Percentiles rank a stretch among this genome's conserved stretches.
These are phyloP conservation scores for Spirogloea muscicola DNA, from an alignment of 139 green algal species.

Conservation along the genomic window DNA sequence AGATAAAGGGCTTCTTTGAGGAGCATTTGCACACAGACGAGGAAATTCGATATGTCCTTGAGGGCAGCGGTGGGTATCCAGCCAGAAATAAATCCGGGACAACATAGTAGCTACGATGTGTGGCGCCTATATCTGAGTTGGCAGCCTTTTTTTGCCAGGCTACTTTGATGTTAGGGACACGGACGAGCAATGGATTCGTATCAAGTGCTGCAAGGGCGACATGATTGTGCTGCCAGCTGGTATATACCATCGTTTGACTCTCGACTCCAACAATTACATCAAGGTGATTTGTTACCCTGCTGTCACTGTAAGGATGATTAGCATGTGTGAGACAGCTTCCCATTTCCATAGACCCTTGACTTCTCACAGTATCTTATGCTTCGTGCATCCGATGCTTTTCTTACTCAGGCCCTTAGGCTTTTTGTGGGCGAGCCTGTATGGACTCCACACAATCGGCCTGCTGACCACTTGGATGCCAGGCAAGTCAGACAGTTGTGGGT, in stretches of 20 bases:
- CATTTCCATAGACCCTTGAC: too few species aligned
- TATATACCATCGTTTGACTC: slow-evolving; percentile 96
- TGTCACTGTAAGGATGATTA: too few species aligned
- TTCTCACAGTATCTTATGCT: too few species aligned
- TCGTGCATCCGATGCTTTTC: too few species aligned
- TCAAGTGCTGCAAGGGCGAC: slow-evolving; percentile 69
- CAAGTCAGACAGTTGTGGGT: too few species aligned
- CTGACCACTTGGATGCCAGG: slow-evolving; percentile 44
- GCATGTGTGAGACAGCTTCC: too few species aligned
- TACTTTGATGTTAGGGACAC: slow-evolving; percentile 94
- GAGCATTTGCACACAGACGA: slow-evolving; percentile 94
- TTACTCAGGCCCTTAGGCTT: slow-evolving; percentile 80
- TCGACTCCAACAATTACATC: slow-evolving; percentile 81
- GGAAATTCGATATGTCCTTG: slow-evolving; percentile 85
- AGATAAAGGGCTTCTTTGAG: slow-evolving; percentile 92
- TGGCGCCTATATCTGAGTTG: too few species aligned
- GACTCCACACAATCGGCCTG: slow-evolving; percentile 80
- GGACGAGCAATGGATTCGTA: slow-evolving; percentile 87
- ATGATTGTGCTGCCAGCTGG: slow-evolving; percentile 90
- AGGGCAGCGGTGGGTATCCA: slow-evolving; percentile 64
- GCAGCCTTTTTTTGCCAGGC: slow-evolving; percentile 57
- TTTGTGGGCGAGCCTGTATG: slow-evolving; percentile 92
- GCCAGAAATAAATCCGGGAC: too few species aligned
- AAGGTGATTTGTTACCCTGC: slow-evolving; percentile 63
- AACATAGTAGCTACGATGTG: too few species aligned